Evolutionary conservation across 2,329 filamentous ascomycete species (phyloP).

Genomic region (Arthrobotrys entomopaga): DNA sequence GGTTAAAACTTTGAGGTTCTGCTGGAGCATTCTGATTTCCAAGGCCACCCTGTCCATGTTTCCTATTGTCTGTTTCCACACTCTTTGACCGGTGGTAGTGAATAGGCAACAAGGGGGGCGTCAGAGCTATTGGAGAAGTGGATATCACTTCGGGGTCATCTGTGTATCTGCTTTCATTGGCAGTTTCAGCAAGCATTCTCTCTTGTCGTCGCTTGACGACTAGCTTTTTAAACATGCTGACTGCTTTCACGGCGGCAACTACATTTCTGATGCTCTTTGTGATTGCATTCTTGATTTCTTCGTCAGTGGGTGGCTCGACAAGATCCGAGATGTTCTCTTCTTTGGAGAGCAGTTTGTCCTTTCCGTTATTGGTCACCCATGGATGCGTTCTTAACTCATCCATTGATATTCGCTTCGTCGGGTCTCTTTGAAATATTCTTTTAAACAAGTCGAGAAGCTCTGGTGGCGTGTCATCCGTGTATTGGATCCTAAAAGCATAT

Average conservation of each 20-base stretch:
- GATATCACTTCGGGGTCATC: slow-evolving; percentile 35
- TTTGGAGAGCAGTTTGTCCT: slow-evolving; percentile 78
- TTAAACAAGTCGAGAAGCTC: slow-evolving; percentile 79
- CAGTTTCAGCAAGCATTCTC: slow-evolving; percentile 30
- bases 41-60: slow-evolving; percentile 65
- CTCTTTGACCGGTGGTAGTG: slow-evolving; percentile 63
- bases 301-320: slow-evolving; percentile 84
- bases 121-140: slow-evolving; percentile 40
- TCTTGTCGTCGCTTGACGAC: slow-evolving; percentile 56
- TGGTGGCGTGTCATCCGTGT: slow-evolving; percentile 73
- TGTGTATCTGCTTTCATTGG: slow-evolving; percentile 17
- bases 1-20: slow-evolving; percentile 61
- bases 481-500: slow-evolving; percentile 62
- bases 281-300: slow-evolving; percentile 89
- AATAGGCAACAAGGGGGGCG: slow-evolving; percentile 33
- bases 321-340: slow-evolving; percentile 87
- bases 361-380: slow-evolving; percentile 87
- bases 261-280: slow-evolving; percentile 89
- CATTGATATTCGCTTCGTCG: slow-evolving; percentile 84
- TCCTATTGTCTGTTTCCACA: slow-evolving; percentile 67
- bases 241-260: slow-evolving; percentile 87
- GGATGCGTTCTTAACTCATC: slow-evolving; percentile 84
- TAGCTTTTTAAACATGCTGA: slow-evolving; percentile 80
- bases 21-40: slow-evolving; percentile 68
- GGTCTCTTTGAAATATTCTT: slow-evolving; percentile 83